Conservation (phyloP, 805 yeast species). For the Saturnispora besseyi region DNA sequence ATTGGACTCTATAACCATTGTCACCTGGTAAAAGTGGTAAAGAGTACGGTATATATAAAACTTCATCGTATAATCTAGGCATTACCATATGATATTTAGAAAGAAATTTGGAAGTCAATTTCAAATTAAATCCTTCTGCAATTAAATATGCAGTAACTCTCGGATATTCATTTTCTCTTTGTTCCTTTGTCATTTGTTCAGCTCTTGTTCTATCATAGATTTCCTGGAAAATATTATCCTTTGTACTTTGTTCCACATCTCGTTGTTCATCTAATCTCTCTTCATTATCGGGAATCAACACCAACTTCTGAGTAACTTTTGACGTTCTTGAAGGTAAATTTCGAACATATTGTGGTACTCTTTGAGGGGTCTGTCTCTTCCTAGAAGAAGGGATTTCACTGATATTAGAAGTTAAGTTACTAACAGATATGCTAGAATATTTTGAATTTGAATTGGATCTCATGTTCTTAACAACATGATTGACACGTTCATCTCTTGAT, state of each 20-base stretch:
- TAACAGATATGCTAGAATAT: slow-evolving; percentile 74
- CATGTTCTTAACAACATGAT: slow-evolving; percentile 11
- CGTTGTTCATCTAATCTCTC: slow-evolving; percentile 8
- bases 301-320: slow-evolving; percentile 77
- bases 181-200: slow-evolving; percentile 50
- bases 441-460: slow-evolving; percentile 27
- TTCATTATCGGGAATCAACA: slow-evolving; percentile 65
- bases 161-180: slow-evolving; percentile 54
- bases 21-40: slow-evolving; percentile 81
- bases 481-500: slow-evolving; percentile 14
- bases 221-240: slow-evolving; percentile 29
- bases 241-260: slow-evolving; percentile 21
- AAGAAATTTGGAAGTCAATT: slow-evolving; percentile 54
- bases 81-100: slow-evolving; percentile 67
- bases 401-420: slow-evolving; percentile 63
- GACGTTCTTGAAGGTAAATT: slow-evolving; percentile 68
- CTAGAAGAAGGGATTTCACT: slow-evolving; percentile 85
- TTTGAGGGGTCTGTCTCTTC: slow-evolving; percentile 24
- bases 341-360: slow-evolving; percentile 42
- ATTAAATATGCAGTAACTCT: slow-evolving; percentile 89
- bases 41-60: slow-evolving; percentile 82
- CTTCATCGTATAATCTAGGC: slow-evolving; percentile 86
- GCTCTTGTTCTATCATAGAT: slow-evolving; percentile 32
- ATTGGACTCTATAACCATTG: slow-evolving; percentile 66
- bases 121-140: slow-evolving; percentile 70